Evolutionary conservation across 202 grass and related monocot genomes (phyloP).

Genomic region (Digitaria exilis): DNA sequence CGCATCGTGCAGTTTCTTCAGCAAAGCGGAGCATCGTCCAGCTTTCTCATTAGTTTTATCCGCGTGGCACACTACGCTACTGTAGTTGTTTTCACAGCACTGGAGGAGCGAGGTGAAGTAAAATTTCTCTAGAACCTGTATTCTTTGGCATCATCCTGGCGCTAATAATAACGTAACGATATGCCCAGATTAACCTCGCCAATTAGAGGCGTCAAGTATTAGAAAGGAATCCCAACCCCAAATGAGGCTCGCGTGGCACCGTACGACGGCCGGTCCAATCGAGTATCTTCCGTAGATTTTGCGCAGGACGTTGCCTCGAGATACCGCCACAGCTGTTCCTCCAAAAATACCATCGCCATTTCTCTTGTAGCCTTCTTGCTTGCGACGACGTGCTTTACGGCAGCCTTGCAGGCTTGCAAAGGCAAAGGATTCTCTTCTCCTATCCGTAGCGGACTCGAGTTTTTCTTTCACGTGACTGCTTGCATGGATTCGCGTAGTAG

Average conservation of each 20-base stretch:
- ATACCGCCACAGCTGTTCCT: neutral
- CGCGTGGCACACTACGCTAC: too few relatives aligned
- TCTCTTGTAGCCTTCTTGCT: neutral
- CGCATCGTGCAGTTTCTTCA: too few relatives aligned
- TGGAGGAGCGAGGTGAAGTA: too few relatives aligned
- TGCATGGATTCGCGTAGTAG: constrained; percentile 29
- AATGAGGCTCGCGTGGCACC: neutral
- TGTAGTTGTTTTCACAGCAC: too few relatives aligned
- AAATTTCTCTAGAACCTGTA: too few relatives aligned
- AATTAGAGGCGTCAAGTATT: constrained; percentile 1
- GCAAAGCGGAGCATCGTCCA: too few relatives aligned
- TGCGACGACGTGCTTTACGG: constrained; percentile 13
- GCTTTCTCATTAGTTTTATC: too few relatives aligned
- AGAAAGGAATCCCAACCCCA: neutral
- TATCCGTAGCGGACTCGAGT: constrained; percentile 15
- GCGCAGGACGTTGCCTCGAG: constrained; percentile 2
- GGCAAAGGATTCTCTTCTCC: neutral
- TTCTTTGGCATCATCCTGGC: too few relatives aligned
- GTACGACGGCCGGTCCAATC: constrained; percentile 22
- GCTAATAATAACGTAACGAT: too few relatives aligned
- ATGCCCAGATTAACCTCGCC: neutral
- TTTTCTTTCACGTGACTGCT: constrained; percentile 39
- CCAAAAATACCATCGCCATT: constrained; percentile 8
- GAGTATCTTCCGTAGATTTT: constrained; percentile 38
- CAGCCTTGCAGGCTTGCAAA: constrained; percentile 16